These are phyloP conservation scores for Globisporangium splendens DNA, from an alignment of 352 stramenopile genomes.

Conservation along the genomic window DNA sequence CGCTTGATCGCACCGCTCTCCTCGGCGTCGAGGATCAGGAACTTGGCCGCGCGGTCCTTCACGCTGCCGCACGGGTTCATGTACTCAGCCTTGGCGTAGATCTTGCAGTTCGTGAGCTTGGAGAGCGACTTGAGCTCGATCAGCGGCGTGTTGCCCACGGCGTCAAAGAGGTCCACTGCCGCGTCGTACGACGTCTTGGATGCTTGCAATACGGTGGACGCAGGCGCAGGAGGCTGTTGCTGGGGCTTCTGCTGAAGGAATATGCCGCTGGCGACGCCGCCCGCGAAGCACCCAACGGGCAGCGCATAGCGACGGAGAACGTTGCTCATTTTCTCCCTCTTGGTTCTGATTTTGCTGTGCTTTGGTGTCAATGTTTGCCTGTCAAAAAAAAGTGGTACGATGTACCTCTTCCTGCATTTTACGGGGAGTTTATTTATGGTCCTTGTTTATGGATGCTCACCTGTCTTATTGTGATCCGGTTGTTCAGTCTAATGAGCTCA, in stretches of 20 bases:
- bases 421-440: no score
- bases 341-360: no score
- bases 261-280: conserved; percentile 14
- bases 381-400: no score
- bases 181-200: conserved; percentile 18
- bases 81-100: conserved; percentile 81
- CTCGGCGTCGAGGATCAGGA: conserved; percentile 92
- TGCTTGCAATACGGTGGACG: not conserved
- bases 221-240: not conserved
- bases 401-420: no score
- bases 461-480: no score
- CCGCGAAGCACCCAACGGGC: conserved; percentile 14
- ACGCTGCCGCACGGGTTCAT: conserved; percentile 92
- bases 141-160: conserved; percentile 75
- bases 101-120: conserved; percentile 64
- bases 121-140: conserved; percentile 67
- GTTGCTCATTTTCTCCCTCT: conserved; percentile 6
- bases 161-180: conserved; percentile 56
- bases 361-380: no score
- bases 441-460: no score
- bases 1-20: conserved; percentile 73
- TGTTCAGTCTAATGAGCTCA: no score
- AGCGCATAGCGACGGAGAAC: conserved; percentile 13
- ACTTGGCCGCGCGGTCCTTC: conserved; percentile 93
- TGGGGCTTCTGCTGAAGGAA: not conserved